phyloP scores from a whole-genome alignment of 306 rosid species.

The Quercus engelmannii region DNA sequence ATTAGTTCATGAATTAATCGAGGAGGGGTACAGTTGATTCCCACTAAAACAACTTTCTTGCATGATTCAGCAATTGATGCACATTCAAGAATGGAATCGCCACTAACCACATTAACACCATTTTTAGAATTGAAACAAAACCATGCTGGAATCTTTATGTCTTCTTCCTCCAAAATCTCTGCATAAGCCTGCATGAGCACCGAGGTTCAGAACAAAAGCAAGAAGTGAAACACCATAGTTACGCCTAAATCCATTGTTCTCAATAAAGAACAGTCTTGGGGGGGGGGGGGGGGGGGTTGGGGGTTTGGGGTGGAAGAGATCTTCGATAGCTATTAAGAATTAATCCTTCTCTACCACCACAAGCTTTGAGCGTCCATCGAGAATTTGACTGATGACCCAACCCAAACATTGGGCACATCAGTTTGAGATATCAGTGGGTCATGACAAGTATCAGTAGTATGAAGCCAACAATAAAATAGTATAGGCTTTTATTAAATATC shows the following conservation, averaged over 20 bases:
- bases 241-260: background rate
- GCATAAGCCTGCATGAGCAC: constrained; percentile 45
- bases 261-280: background rate
- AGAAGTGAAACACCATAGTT: background rate
- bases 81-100: constrained; percentile 48
- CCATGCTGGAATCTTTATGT: constrained; percentile 50
- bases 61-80: constrained; percentile 49
- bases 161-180: constrained; percentile 48
- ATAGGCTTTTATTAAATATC: background rate
- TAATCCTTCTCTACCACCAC: no score
- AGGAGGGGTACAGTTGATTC: constrained; percentile 63
- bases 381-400: background rate
- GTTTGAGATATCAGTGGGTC: no score
- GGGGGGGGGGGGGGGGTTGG: no score
- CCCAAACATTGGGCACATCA: background rate
- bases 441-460: no score
- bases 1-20: constrained; percentile 50
- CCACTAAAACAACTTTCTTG: constrained; percentile 47
- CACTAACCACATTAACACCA: constrained; percentile 53
- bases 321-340: no score
- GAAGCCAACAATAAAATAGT: background rate
- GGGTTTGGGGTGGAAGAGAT: fast-evolving
- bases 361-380: background rate
- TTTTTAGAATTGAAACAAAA: constrained; percentile 59
- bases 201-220: constrained; percentile 1